These are phyloP conservation scores for Eucommia ulmoides DNA, from an alignment of 257 asterid species.

Conservation along the genomic window DNA sequence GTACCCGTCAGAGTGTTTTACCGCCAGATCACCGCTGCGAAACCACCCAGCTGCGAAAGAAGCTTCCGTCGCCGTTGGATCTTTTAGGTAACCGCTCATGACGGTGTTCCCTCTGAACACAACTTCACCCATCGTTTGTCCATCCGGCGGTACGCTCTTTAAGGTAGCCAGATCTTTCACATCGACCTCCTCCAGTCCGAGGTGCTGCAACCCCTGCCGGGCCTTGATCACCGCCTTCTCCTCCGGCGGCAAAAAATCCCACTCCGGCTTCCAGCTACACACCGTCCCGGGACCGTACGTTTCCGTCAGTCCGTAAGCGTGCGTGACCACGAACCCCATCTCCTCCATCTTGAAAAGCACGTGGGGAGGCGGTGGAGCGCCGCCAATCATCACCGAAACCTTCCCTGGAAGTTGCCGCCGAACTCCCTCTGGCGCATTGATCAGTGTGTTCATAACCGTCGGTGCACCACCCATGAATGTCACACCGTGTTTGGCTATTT, in stretches of 20 bases:
- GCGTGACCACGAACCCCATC: not conserved
- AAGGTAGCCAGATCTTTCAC: not conserved
- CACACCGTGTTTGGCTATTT: not conserved
- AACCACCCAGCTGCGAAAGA: not conserved
- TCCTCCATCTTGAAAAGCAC: constrained; percentile 2
- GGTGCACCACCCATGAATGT: constrained; percentile 2
- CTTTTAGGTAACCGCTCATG: not conserved
- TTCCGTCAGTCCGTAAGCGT: not conserved
- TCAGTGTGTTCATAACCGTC: not conserved
- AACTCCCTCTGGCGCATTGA: not conserved
- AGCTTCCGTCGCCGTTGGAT: not conserved
- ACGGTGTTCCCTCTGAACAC: constrained; percentile 1
- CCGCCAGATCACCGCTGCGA: not conserved
- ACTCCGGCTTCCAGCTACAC: constrained; percentile 1
- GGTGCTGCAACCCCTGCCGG: constrained; percentile 1
- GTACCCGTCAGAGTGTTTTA: constrained; percentile 1
- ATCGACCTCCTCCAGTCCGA: constrained; percentile 1
- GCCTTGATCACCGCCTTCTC: not conserved
- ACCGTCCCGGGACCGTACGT: constrained; percentile 1
- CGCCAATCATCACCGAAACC: not conserved
- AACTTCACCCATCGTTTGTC: constrained; percentile 2
- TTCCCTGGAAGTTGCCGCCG: not conserved
- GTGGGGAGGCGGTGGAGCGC: not conserved
- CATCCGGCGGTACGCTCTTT: constrained; percentile 1
- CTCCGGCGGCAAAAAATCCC: not conserved